Conservation (phyloP, 2,329 filamentous ascomycete genomes). For the Calonectria pteridis region DNA sequence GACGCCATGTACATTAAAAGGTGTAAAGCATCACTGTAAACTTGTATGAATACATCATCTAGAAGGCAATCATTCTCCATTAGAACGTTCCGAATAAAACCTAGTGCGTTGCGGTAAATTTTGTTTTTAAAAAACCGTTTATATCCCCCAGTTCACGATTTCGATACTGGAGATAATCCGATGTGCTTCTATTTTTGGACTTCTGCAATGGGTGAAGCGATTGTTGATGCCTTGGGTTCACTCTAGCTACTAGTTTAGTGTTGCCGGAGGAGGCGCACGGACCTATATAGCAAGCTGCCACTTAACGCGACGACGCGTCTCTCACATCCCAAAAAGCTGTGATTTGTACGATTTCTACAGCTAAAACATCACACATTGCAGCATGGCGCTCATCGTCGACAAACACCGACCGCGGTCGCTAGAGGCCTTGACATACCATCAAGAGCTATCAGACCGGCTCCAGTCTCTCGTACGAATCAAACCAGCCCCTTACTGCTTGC, state of each 20-base stretch:
- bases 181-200: no score
- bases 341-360: conserved; percentile 29
- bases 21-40: conserved; percentile 40
- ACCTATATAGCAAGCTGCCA: conserved; percentile 41
- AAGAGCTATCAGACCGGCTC: conserved; percentile 87
- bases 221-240: not conserved
- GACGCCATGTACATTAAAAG: conserved; percentile 41
- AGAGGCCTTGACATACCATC: conserved; percentile 86
- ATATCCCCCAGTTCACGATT: not conserved
- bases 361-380: conserved; percentile 31
- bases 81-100: not conserved
- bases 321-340: conserved; percentile 39
- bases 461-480: conserved; percentile 79
- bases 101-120: not conserved
- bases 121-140: no score
- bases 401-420: conserved; percentile 81
- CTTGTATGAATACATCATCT: conserved; percentile 43
- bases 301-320: conserved; percentile 57
- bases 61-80: conserved; percentile 6
- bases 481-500: not conserved
- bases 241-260: not conserved
- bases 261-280: conserved; percentile 34
- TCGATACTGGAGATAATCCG: not conserved
- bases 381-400: conserved; percentile 78
- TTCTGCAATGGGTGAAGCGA: not conserved